Conservation (phyloP, 2,329 filamentous ascomycete genomes). For the Sarocladiaceae sp. region DNA sequence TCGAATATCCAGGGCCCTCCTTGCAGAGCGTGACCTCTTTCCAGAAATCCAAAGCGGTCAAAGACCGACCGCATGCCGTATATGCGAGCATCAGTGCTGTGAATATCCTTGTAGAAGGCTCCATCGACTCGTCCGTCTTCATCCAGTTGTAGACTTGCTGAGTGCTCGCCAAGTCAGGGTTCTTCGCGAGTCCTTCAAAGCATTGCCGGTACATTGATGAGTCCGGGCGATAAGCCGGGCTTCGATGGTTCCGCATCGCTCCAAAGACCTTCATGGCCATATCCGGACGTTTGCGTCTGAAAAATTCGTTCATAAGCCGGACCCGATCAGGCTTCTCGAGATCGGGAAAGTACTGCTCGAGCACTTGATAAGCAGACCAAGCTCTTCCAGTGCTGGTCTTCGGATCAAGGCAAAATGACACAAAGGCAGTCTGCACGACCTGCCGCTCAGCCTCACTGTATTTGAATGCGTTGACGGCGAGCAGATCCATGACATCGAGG, state of each 20-base stretch:
- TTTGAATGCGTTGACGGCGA: conserved; percentile 69
- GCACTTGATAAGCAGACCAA: conserved; percentile 63
- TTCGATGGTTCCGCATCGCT: conserved; percentile 81
- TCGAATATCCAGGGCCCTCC: conserved; percentile 84
- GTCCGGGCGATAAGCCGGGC: conserved; percentile 59
- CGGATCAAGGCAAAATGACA: conserved; percentile 62
- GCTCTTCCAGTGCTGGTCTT: conserved; percentile 58
- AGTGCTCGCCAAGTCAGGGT: conserved; percentile 54
- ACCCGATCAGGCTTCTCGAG: conserved; percentile 63
- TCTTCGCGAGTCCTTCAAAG: conserved; percentile 69
- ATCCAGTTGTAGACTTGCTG: conserved; percentile 85
- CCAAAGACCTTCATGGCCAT: conserved; percentile 85
- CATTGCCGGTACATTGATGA: conserved; percentile 72
- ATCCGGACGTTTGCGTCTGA: conserved; percentile 70
- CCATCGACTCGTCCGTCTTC: conserved; percentile 82
- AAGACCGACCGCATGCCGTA: conserved; percentile 60
- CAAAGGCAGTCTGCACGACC: conserved; percentile 61
- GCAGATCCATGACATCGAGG: conserved; percentile 74
- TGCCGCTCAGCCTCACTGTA: conserved; percentile 67
- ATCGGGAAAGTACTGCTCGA: conserved; percentile 61
- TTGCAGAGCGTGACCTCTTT: conserved; percentile 72
- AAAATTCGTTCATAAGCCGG: conserved; percentile 77
- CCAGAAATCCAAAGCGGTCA: conserved; percentile 75
- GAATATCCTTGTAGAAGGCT: conserved; percentile 69
- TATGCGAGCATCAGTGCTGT: conserved; percentile 90